Evolutionary conservation across 306 rosid genomes (phyloP), one percentile per base, ranked within the genome.

Genomic region (Ormosia semicastrata): DNA sequence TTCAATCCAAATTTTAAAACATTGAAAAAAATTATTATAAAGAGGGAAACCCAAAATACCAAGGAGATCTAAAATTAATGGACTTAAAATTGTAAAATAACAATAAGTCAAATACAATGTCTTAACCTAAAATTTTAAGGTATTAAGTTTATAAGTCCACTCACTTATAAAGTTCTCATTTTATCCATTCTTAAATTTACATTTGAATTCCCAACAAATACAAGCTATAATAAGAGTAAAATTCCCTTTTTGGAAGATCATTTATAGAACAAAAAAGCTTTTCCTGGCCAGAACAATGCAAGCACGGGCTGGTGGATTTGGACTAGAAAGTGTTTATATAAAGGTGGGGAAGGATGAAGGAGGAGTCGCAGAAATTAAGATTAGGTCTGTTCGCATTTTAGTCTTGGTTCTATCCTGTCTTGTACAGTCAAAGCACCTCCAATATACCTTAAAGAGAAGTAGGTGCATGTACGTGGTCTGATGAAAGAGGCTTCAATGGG

Each of bases 401-500:
- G 98, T 63, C 89, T 95, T 18, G 93, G 97, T 46, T 93, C 91
- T 52, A 94, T 95, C 43, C 89, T 93, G 3, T 95, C 98, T 76
- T 95, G 98, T 0, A 95, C 98, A 33, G 95, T 93, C 7, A 95
- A 93, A 85, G 94, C 98, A 41, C 95, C 93, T 59, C 98, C 98
- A 17, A 95, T 93, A 74, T 95, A 77, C 83, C 98, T 95, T 54
- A 94, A 93, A 85, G 99, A 95, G 70, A 77, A 97, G 47, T 73
- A 24, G 24, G 24, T 24, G n/a, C n/a, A n/a, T n/a, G 24, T 24
- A 24, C 24, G 87, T 74, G 98, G 93, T 54, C 54, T 95, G 7
- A 93, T 95, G 99, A 93, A 91, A 72, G 99, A 95, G 84, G 81
- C 93, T 72, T 93, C 98, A 57, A 89, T 94, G 66, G 97, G 98